phyloP scores from a whole-genome alignment of 2,329 filamentous ascomycete genomes.

The Sporothrix sp. region DNA sequence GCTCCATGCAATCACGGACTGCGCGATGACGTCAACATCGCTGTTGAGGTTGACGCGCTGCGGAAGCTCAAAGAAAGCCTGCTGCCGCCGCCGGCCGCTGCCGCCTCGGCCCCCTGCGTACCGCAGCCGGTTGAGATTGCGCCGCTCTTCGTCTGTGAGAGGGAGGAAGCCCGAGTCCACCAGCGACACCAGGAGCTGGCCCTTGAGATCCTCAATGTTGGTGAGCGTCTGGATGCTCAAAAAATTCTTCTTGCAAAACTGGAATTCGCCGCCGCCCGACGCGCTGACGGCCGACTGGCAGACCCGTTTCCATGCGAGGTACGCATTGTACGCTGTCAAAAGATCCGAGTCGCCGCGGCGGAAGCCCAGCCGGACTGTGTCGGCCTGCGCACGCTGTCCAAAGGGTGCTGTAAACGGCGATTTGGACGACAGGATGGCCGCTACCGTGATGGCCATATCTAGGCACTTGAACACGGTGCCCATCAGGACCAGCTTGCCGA shows the following conservation, averaged over 20 bases:
- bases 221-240: constrained; percentile 77
- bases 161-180: constrained; percentile 77
- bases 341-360: constrained; percentile 83
- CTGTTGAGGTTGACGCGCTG: constrained; percentile 65
- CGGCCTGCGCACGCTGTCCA: constrained; percentile 71
- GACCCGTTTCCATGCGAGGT: constrained; percentile 75
- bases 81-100: constrained; percentile 54
- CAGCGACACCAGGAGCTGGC: constrained; percentile 75
- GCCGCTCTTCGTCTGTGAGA: constrained; percentile 63
- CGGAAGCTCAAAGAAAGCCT: constrained; percentile 71
- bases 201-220: constrained; percentile 93
- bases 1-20: constrained; percentile 80
- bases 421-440: constrained; percentile 88
- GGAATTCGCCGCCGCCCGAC: constrained; percentile 59
- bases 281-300: constrained; percentile 51
- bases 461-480: constrained; percentile 82
- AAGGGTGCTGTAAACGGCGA: constrained; percentile 86
- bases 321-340: constrained; percentile 88
- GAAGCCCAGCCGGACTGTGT: constrained; percentile 69
- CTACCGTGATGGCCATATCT: constrained; percentile 83
- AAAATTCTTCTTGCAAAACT: constrained; percentile 93
- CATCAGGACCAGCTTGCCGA: constrained; percentile 85
- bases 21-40: constrained; percentile 67
- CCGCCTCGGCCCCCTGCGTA: constrained; percentile 44
- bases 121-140: constrained; percentile 57